Evolutionary conservation across 2,329 filamentous ascomycete genomes (phyloP), one percentile per base, ranked within the genome.

Genomic region (Botrytis fragariae): DNA sequence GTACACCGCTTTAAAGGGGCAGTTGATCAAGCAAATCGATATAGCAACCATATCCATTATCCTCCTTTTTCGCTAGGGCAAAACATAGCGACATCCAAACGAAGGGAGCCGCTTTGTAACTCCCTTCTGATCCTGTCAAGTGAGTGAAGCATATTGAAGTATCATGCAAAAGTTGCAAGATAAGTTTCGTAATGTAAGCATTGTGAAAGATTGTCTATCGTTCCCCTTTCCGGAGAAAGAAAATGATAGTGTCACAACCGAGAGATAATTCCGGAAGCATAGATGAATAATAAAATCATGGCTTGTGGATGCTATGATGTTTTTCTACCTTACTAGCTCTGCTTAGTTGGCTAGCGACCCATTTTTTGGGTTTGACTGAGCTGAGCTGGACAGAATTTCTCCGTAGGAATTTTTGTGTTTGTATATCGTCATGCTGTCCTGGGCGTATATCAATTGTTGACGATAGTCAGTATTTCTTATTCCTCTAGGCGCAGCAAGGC

Each of bases 241-340:
- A 29, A 39, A 35, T 57, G 9, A 39, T 12, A 68, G 39, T 57
- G 48, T 22, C 29, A 68, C 35, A 20, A n/a, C 48, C 35, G 45
- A 54, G 16, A 54, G n/a, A 20, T 29, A n/a, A 8, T 51, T 39
- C 9, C 25, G 64, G 35, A 68, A 18, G 54, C 12, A 18, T 22
- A 32, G 35, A 68, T 57, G 48, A 57, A 68, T 22, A 42, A 57
- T 54, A 54, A 35, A 42, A 39, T 29, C 37, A 68, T 54, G 25
- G 51, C 48, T 32, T 68, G 35, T 29, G 64, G 45, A 9, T 57
- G 35, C 48, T n/a, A 68, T 68, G 35, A 42, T 68, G 48, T 68
- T 5, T 32, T 68, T 54, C 22, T 54, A 29, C 35, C 39, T 54
- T n/a, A 68, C 35, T 68, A 68, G 64, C 35, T 29, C n/a, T 39